Conservation (phyloP, 1,284 basidiomycete genomes). For the Boletus holoroseus region DNA sequence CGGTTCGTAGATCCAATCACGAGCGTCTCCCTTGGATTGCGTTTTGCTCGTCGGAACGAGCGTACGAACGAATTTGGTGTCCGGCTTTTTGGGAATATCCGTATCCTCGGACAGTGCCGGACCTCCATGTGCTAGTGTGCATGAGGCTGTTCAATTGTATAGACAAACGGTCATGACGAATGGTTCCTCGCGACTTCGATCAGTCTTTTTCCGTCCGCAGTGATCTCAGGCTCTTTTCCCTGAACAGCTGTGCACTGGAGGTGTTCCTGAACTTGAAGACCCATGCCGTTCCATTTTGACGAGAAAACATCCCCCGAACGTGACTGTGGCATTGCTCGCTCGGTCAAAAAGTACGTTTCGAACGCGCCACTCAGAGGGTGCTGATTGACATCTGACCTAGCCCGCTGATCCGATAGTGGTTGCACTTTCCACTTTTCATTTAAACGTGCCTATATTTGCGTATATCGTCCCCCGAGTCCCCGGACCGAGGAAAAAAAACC, state of each 20-base stretch:
- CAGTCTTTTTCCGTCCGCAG: constrained; percentile 1
- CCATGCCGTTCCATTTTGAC: neutral
- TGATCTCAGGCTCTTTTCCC: neutral
- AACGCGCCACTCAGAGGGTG: neutral
- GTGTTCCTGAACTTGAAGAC: neutral
- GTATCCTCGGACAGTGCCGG: constrained; percentile 4
- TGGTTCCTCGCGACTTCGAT: neutral
- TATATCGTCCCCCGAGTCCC: neutral
- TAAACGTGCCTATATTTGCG: too few relatives aligned
- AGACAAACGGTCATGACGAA: neutral
- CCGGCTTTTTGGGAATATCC: neutral
- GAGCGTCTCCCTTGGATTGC: neutral
- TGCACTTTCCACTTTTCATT: neutral
- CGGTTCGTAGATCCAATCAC: neutral
- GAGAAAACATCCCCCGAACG: neutral
- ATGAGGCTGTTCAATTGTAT: too few relatives aligned
- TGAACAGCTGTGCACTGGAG: neutral
- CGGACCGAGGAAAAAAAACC: neutral
- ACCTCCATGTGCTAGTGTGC: too few relatives aligned
- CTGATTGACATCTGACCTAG: neutral
- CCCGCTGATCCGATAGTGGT: constrained; percentile 1
- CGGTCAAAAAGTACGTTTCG: neutral
- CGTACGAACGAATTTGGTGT: neutral
- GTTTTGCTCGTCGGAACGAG: neutral
- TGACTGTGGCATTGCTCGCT: neutral